Evolutionary conservation across 805 yeast species (phyloP).

Genomic region (Barnettozyma wickerhamii): DNA sequence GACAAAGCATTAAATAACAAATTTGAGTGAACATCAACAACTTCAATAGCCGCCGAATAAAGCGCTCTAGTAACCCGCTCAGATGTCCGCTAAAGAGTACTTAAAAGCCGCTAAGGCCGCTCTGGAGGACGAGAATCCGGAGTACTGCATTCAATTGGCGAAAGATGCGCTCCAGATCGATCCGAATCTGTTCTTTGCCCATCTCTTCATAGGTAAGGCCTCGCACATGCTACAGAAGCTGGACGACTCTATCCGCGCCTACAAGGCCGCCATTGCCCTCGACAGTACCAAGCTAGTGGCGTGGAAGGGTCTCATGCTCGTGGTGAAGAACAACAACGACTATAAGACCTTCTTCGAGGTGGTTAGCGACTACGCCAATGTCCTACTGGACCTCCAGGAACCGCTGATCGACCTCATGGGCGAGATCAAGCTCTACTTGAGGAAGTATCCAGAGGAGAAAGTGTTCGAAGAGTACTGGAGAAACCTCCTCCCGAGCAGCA

Average conservation of each 20-base stretch:
- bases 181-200: slow-evolving; percentile 56
- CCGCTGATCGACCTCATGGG: slow-evolving; percentile 45
- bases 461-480: slow-evolving; percentile 46
- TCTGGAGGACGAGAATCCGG: slow-evolving; percentile 53
- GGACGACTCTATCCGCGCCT: slow-evolving; percentile 38
- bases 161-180: slow-evolving; percentile 55
- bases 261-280: slow-evolving; percentile 44
- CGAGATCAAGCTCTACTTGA: slow-evolving; percentile 43
- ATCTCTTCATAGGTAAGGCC: slow-evolving; percentile 69
- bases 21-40: background rate
- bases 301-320: slow-evolving; percentile 75
- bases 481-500: slow-evolving; percentile 51
- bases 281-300: slow-evolving; percentile 54
- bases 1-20: background rate
- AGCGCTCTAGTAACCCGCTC: background rate
- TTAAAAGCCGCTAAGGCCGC: slow-evolving; percentile 49
- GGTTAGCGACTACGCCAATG: slow-evolving; percentile 39
- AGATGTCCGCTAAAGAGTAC: slow-evolving; percentile 32
- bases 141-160: slow-evolving; percentile 53
- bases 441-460: slow-evolving; percentile 25
- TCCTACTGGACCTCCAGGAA: slow-evolving; percentile 38
- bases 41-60: background rate
- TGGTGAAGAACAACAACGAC: slow-evolving; percentile 35
- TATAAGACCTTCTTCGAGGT: slow-evolving; percentile 43
- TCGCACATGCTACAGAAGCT: slow-evolving; percentile 40